phyloP scores from a whole-genome alignment of 805 yeast genomes.

The Candida patagonica region DNA sequence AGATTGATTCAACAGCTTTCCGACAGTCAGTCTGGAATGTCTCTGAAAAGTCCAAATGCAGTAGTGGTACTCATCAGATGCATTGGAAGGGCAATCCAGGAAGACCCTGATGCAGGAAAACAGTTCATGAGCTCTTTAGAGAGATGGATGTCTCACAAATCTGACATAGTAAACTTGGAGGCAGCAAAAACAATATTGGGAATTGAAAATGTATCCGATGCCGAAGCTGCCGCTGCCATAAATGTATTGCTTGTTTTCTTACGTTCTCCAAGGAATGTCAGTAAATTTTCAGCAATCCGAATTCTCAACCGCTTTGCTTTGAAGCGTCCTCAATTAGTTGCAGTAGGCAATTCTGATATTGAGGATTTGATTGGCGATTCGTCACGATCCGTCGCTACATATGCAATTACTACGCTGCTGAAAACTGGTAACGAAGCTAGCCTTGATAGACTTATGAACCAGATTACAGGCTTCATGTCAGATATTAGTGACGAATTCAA shows the following conservation, averaged over 20 bases:
- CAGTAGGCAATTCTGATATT: conserved; percentile 70
- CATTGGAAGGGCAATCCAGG: conserved; percentile 60
- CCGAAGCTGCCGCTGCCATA: conserved; percentile 56
- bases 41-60: conserved; percentile 73
- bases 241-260: conserved; percentile 65
- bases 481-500: conserved; percentile 95
- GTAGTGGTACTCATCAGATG: conserved; percentile 77
- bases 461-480: conserved; percentile 79
- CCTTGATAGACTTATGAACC: conserved; percentile 81
- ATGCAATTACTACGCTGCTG: conserved; percentile 90
- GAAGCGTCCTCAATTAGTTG: conserved; percentile 64
- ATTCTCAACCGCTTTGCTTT: conserved; percentile 77
- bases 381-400: conserved; percentile 88
- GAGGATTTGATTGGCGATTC: conserved; percentile 81
- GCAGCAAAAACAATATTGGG: conserved; percentile 69
- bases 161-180: conserved; percentile 86
- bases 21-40: conserved; percentile 34
- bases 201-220: conserved; percentile 48
- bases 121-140: conserved; percentile 56
- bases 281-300: conserved; percentile 90
- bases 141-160: conserved; percentile 66
- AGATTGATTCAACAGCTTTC: conserved; percentile 76
- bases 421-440: conserved; percentile 88
- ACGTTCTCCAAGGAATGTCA: conserved; percentile 79
- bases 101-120: conserved; percentile 55